A percentile compares a stretch with the other conserved stretches of the same genome.
Evolutionary conservation across 495 filamentous ascomycete species (phyloP).

Genomic region (Xylaria cubensis): DNA sequence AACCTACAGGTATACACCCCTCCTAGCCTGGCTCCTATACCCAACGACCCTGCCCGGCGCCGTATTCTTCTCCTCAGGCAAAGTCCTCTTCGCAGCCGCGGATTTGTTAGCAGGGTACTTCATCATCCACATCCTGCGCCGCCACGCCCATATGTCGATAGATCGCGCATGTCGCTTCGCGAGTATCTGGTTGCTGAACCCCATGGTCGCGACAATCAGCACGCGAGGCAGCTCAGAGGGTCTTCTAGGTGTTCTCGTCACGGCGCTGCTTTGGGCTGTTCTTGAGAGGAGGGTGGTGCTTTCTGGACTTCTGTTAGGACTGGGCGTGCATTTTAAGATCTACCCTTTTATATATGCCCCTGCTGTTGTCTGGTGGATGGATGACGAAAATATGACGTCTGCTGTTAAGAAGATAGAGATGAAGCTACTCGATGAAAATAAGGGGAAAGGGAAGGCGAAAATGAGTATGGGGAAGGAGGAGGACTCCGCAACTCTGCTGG

Average conservation of each 20-base stretch:
- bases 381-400: conserved; percentile 51
- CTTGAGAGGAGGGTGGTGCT: conserved; percentile 62
- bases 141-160: conserved; percentile 41
- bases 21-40: conserved; percentile 86
- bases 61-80: conserved; percentile 82
- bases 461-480: neutral
- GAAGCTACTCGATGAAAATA: neutral
- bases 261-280: conserved; percentile 81
- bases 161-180: conserved; percentile 72
- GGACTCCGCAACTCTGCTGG: neutral
- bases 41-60: conserved; percentile 72
- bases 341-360: conserved; percentile 95
- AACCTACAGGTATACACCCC: conserved; percentile 95
- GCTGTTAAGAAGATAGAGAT: neutral
- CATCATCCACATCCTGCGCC: conserved; percentile 67
- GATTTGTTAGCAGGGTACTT: conserved; percentile 90
- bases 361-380: conserved; percentile 88
- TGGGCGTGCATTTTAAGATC: conserved; percentile 96
- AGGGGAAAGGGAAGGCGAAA: neutral
- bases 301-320: conserved; percentile 78
- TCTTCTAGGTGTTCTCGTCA: conserved; percentile 80
- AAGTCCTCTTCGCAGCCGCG: conserved; percentile 80
- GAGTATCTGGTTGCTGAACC: conserved; percentile 90
- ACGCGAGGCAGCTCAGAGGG: conserved; percentile 95
- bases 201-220: conserved; percentile 96